These are phyloP conservation scores for Heterobasidion irregulare DNA, from an alignment of 1,284 basidiomycete genomes.

Conservation along the genomic window DNA sequence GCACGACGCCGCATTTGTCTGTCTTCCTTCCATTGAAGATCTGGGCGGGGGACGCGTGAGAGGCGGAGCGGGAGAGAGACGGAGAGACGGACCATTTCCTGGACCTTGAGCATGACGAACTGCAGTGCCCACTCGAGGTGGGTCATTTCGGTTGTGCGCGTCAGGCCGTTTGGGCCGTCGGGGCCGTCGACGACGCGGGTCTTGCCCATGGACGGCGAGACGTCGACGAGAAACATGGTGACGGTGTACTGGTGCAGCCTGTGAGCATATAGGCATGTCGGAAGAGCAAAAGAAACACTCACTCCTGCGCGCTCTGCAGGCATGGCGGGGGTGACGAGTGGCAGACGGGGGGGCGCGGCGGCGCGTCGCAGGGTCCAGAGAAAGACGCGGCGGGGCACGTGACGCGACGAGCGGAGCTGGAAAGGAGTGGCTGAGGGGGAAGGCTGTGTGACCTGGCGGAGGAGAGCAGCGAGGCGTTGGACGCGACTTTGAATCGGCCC, in stretches of 20 bases:
- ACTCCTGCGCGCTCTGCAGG: slow-evolving; percentile 72
- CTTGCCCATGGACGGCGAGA: slow-evolving; percentile 79
- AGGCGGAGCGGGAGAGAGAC: background rate
- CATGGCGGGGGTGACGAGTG: slow-evolving; percentile 33
- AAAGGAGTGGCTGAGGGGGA: background rate
- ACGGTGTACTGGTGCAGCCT: slow-evolving; percentile 54
- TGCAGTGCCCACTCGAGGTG: slow-evolving; percentile 80
- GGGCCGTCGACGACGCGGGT: slow-evolving; percentile 49
- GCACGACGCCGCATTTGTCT: slow-evolving; percentile 81
- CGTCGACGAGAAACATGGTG: slow-evolving; percentile 82
- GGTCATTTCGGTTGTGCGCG: slow-evolving; percentile 49
- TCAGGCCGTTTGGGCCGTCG: slow-evolving; percentile 42
- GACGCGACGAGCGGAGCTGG: slow-evolving; percentile 3
- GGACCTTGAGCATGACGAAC: slow-evolving; percentile 81
- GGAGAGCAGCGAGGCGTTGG: slow-evolving; percentile 4
- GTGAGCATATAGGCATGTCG: background rate
- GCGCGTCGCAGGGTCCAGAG: slow-evolving; percentile 2
- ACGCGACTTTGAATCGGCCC: slow-evolving; percentile 14
- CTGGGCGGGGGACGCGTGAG: slow-evolving; percentile 28
- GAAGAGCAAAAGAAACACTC: slow-evolving; percentile 6
- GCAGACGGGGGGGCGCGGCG: slow-evolving; percentile 11
- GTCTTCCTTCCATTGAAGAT: slow-evolving; percentile 88
- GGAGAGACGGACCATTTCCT: slow-evolving; percentile 65
- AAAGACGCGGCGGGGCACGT: slow-evolving; percentile 1
- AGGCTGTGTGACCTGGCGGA: background rate